A percentile compares a stretch with the other conserved stretches of the same genome.
Evolutionary conservation across 1,284 basidiomycete species (phyloP).

Genomic region (Cerioporus squamosus): DNA sequence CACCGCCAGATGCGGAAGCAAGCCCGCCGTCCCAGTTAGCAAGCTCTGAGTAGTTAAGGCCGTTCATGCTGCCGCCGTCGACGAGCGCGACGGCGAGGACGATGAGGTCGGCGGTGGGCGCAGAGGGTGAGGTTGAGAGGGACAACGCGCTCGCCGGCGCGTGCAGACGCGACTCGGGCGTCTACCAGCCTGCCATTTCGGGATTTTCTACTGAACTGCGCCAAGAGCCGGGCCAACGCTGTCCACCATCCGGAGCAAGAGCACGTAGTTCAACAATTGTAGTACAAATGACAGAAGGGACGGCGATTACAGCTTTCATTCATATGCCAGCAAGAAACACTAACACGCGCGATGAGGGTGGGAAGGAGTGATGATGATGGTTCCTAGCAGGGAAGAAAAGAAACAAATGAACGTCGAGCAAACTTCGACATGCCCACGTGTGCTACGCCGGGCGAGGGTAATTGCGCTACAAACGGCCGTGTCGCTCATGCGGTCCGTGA

Average conservation of each 20-base stretch:
- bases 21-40: slow-evolving; percentile 34
- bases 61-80: slow-evolving; percentile 4
- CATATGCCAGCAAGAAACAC: slow-evolving; percentile 19
- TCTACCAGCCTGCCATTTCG: background rate
- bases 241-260: background rate
- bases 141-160: background rate
- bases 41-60: slow-evolving; percentile 25
- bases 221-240: too few species aligned
- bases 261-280: slow-evolving; percentile 22
- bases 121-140: too few species aligned
- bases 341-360: background rate
- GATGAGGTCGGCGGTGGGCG: background rate
- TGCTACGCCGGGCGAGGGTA: too few species aligned
- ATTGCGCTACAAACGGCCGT: background rate
- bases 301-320: slow-evolving; percentile 25
- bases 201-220: too few species aligned
- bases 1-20: slow-evolving; percentile 2
- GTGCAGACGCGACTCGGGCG: background rate
- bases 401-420: too few species aligned
- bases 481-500: background rate
- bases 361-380: background rate
- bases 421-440: too few species aligned
- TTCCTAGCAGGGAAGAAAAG: background rate
- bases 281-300: slow-evolving; percentile 15
- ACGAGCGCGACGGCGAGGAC: background rate